Base-by-base conservation (phyloP, 1,139 yeast genomes). In the Candida frijolesensis region DNA sequence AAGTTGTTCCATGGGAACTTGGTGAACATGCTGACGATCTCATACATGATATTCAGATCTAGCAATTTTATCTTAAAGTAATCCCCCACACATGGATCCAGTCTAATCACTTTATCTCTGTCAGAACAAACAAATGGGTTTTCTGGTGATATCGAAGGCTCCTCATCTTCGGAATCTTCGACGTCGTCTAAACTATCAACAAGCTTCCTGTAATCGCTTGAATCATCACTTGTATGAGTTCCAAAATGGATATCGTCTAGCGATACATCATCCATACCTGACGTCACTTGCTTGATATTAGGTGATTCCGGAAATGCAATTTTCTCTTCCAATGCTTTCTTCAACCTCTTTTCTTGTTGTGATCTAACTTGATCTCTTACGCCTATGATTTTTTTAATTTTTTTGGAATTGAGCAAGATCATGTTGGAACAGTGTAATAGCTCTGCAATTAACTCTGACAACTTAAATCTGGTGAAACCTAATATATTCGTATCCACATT, bases 381-480 rank as follows among this genome's bases (percentile, higher is more conserved):
- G 42, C 62, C 58, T 29, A 74, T 64, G 8, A 76, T 68, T 44
- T 67, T 65, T 38, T 69, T 62, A 18, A 76, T 71, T 53, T 70
- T 72, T 49, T 64, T 67, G 2, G 79, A 72, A 55, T 76, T 77
- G 47, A 76, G 68, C 25, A 77, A 61, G 27, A 76, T 73, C 82
- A 77, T 77, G 59, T 77, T 77, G 15, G 80, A 75, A 52, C 82
- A 77, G 60, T 76, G 81, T 38, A 76, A 65, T 29, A 76, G 60
- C 52, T 76, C 81, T 3, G 81, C 81, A 29, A 77, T 69, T 43
- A 77, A 61, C 57, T 77, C 82, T 1, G 78, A 64, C 8, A 76
- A 59, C 51, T 76, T 74, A 58, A 76, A 76, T 48, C 69, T 71
- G 4, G 80, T 71, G 52, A 75, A 71, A 0, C 82, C 82, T 35